A percentile compares a stretch with the other conserved stretches of the same genome.
Evolutionary conservation across 352 stramenopile species (phyloP).

Genomic region (Phytophthora macrochlamydospora): DNA sequence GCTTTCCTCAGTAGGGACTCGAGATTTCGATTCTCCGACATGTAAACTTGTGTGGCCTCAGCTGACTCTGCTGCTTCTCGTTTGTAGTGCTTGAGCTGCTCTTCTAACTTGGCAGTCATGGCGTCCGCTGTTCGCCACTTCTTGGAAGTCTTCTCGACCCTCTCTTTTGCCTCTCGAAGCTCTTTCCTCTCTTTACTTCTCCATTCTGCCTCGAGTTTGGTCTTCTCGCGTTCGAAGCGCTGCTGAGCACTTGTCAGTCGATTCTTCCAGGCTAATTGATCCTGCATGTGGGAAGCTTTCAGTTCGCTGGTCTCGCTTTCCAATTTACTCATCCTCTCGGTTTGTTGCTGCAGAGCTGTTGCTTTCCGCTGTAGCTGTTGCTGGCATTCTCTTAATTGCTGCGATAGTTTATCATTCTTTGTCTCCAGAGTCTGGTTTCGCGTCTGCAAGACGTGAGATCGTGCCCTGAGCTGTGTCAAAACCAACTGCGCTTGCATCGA

Average conservation of each 20-base stretch:
- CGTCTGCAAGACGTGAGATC: constrained; percentile 53
- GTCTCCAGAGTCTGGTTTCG: constrained; percentile 30
- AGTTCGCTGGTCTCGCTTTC: constrained; percentile 15
- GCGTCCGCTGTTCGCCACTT: constrained; percentile 27
- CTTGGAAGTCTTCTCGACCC: constrained; percentile 29
- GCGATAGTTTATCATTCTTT: constrained; percentile 34
- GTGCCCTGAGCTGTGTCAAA: constrained; percentile 48
- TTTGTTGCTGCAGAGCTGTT: constrained; percentile 26
- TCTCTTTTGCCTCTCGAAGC: constrained; percentile 30
- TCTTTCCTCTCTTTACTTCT: constrained; percentile 30
- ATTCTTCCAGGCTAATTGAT: constrained; percentile 37
- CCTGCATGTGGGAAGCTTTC: constrained; percentile 26
- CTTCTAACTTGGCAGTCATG: constrained; percentile 12
- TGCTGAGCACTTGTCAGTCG: constrained; percentile 33
- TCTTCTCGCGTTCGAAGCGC: constrained; percentile 34
- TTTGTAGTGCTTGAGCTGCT: constrained; percentile 32
- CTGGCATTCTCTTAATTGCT: constrained; percentile 35
- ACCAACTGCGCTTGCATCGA: constrained; percentile 45
- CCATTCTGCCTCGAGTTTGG: constrained; percentile 22
- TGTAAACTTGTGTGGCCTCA: constrained; percentile 6
- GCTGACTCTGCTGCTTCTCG: constrained; percentile 12
- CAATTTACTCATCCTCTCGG: constrained; percentile 33
- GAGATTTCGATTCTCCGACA: constrained; percentile 19
- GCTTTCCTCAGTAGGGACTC: constrained; percentile 29
- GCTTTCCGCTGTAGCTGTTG: constrained; percentile 41